A percentile compares a stretch with the other conserved stretches of the same genome.
These are phyloP conservation scores for Canavalia gladiata DNA, from an alignment of 306 rosid genomes.

Conservation along the genomic window DNA sequence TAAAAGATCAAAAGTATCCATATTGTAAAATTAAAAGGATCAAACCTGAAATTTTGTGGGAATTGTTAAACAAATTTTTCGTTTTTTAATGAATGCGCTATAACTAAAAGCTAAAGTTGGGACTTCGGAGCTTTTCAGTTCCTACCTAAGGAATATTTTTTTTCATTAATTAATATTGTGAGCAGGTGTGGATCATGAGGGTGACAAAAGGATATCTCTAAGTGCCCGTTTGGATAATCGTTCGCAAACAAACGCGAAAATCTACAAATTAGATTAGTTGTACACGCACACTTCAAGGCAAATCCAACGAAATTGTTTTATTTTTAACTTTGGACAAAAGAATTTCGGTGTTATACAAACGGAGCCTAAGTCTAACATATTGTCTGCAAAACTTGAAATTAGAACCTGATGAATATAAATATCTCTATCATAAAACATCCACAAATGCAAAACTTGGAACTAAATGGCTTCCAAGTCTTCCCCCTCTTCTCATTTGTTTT, in stretches of 20 bases:
- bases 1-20: too few species aligned
- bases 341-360: too few species aligned
- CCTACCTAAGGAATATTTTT: neutral
- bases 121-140: neutral
- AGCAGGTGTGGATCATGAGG: neutral
- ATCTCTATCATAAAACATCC: neutral
- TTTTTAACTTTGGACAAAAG: too few species aligned
- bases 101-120: too few species aligned
- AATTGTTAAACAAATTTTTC: neutral
- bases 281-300: too few species aligned
- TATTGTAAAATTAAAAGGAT: too few species aligned
- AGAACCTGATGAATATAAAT: neutral
- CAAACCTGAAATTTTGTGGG: neutral
- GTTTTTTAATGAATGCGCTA: too few species aligned
- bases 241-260: too few species aligned
- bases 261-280: too few species aligned
- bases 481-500: slow-evolving; percentile 31
- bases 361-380: too few species aligned
- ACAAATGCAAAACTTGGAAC: slow-evolving; percentile 10
- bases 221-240: neutral
- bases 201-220: neutral
- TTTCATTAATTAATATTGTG: neutral
- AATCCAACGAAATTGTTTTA: too few species aligned
- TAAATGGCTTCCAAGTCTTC: slow-evolving; percentile 55
- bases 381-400: slow-evolving; percentile 10